Evolutionary conservation across 495 filamentous ascomycete species (phyloP).

Genomic region (Neurospora sp.): DNA sequence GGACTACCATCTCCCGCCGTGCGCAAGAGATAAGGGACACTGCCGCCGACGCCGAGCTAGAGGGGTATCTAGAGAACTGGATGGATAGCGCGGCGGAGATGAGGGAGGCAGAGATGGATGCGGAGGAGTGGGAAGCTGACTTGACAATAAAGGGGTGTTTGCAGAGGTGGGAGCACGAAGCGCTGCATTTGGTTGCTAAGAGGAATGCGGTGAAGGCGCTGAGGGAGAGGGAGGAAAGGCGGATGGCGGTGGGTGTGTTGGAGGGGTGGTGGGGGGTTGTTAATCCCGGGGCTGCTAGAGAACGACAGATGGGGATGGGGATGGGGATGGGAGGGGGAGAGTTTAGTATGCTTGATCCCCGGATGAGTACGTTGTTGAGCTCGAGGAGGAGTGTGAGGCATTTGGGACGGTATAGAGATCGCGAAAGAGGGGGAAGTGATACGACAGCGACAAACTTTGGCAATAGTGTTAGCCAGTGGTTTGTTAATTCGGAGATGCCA

Average conservation of each 20-base stretch:
- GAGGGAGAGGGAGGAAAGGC: constrained; percentile 13
- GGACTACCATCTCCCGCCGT: constrained; percentile 8
- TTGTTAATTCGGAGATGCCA: not conserved
- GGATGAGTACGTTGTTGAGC: not conserved
- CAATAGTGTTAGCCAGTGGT: not conserved
- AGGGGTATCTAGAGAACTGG: constrained; percentile 16
- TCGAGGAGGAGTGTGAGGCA: not conserved
- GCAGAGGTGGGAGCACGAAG: constrained; percentile 22
- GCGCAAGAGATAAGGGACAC: constrained; percentile 7
- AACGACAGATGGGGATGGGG: not conserved
- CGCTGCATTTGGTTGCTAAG: constrained; percentile 13
- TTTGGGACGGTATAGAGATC: not conserved
- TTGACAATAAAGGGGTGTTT: constrained; percentile 6
- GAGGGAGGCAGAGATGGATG: constrained; percentile 13
- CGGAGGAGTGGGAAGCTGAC: constrained; percentile 17
- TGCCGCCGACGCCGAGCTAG: constrained; percentile 20
- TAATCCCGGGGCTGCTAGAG: constrained; percentile 8
- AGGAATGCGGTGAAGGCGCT: constrained; percentile 12
- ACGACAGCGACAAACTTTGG: not conserved
- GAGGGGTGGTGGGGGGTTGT: constrained; percentile 19
- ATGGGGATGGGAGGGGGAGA: not conserved
- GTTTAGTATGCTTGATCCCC: not conserved
- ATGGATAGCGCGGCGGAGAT: constrained; percentile 6
- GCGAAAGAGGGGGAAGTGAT: not conserved
- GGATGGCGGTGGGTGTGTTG: constrained; percentile 11